These are phyloP conservation scores for Botryotinia convoluta DNA, from an alignment of 2,329 filamentous ascomycete genomes.

Conservation along the genomic window DNA sequence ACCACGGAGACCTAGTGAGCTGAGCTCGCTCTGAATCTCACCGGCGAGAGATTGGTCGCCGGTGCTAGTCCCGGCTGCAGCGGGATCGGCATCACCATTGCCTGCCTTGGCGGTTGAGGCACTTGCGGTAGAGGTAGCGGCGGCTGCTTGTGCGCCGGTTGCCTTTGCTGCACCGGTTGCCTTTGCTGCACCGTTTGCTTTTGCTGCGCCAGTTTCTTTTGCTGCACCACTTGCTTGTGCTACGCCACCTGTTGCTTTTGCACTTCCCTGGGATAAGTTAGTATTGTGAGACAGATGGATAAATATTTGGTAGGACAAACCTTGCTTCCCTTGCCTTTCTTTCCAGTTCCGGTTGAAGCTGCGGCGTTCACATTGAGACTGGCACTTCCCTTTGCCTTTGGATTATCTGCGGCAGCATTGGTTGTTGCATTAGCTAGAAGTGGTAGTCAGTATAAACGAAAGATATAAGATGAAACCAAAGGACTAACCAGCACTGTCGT, in stretches of 20 bases:
- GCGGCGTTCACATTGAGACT: background rate
- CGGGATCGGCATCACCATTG: constrained; percentile 14
- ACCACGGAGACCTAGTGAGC: constrained; percentile 24
- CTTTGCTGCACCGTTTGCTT: background rate
- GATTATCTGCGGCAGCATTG: background rate
- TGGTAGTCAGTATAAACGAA: background rate
- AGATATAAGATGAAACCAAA: background rate
- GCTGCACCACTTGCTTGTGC: background rate
- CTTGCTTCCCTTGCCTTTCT: constrained; percentile 9
- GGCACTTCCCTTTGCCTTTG: background rate
- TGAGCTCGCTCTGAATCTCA: constrained; percentile 12
- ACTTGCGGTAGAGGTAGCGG: background rate
- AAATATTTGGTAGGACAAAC: background rate
- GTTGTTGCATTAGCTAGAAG: background rate
- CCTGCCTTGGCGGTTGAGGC: constrained; percentile 22
- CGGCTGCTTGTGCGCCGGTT: background rate
- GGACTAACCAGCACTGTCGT: background rate
- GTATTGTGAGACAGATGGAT: background rate
- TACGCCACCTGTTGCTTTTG: background rate
- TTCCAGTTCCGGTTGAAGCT: constrained; percentile 11
- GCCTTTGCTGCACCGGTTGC: background rate
- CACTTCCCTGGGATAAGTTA: background rate
- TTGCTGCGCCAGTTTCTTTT: background rate
- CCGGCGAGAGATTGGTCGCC: constrained; percentile 5
- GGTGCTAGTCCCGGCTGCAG: constrained; percentile 6